Evolutionary conservation across 345 rosid genomes (phyloP), one percentile per base, ranked within the genome.

Genomic region (Iberis pinnata): DNA sequence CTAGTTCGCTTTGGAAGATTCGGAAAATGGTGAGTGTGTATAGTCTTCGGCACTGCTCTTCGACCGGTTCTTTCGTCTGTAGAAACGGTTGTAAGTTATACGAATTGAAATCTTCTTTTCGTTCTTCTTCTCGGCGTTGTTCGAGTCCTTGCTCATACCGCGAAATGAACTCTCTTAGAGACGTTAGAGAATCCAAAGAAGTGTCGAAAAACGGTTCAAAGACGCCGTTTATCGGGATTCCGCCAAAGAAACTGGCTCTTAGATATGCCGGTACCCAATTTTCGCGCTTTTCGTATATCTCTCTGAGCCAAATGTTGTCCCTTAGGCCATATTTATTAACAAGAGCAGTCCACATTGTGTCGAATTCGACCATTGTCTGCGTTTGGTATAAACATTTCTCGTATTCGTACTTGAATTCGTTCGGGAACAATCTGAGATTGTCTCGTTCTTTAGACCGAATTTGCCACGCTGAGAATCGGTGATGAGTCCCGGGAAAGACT

Each of bases 381-480:
- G 88, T 76, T 53, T 78, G 79, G 58, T 75, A 71, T 46, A 83
- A 73, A 70, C 92, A 83, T 60, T 65, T 81, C 43, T 81, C 84
- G 13, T 83, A 86, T 47, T 79, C 95, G 18, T 58, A 73, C 60
- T 62, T 77, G 53, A 73, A 89, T 15, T 81, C 92, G 33, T 49
- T 58, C 13, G 84, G 57, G 76, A 79, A 18, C 15, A 81, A 56
- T 70, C 76, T 72, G 36, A 85, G 75, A 63, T 49, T 70, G 56
- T 85, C 95, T 39, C 56, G 50, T 60, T 85, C 92, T 43, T 79
- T 85, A 39, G 66, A 72, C 67, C 72, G 73, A 47, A 83, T 70
- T 68, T 88, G 97, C 87, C 93, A 81, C 39, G 49, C 52, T 39
- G 93, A 89, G 58, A 83, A 86, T 6, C 88, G 85, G 71, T 89